Base-by-base conservation (phyloP, 2,329 filamentous ascomycete species). In the Pseudohalonectria lignicola region DNA sequence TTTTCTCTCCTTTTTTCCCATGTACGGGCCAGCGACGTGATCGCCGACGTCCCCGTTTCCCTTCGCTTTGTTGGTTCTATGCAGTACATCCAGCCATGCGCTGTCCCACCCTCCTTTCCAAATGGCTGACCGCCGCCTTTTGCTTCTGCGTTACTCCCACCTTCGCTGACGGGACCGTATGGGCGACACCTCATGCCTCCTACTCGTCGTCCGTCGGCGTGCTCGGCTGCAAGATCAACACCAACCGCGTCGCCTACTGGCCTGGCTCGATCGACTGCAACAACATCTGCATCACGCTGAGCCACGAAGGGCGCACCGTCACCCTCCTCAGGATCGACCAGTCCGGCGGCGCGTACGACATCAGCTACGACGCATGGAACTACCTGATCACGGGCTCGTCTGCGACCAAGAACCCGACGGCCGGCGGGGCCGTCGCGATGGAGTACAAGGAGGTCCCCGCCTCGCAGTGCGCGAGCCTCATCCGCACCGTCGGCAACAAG, bases 181-280 rank as follows among this genome's bases (percentile, higher is more conserved):
- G 51, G 47, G 57, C 65, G 41, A 77, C 73, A 5, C 73, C 74
- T 23, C 74, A 78, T 51, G 68, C 67, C 44, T 55, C 60, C 47
- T 78, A 66, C 60, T 71, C 68, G 2, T 74, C 69, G 13, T 74
- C 70, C 4, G 55, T 75, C 43, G 74, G 74, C 34, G 73, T 76
- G 4, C 56, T 74, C 6, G 74, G 74, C 36, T 77, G 74, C 66
- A 71, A 74, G 55, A 64, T 78, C 54, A 55, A 77, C 57, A 74
- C 66, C 43, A 68, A 77, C 61, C 71, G 71, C 31, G 64, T 77
- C 29, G 74, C 74, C 43, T 78, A 78, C 64, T 78, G 71, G 69
- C 74, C 74, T 6, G 50, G 49, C 18, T 51, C 60, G 4, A 60
- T 72, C 34, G 61, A 63, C 58, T 78, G 74, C 61, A 58, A 66